A percentile compares a stretch with the other conserved stretches of the same genome.
Conservation (phyloP, 345 rosid genomes). For the Populus nigra region DNA sequence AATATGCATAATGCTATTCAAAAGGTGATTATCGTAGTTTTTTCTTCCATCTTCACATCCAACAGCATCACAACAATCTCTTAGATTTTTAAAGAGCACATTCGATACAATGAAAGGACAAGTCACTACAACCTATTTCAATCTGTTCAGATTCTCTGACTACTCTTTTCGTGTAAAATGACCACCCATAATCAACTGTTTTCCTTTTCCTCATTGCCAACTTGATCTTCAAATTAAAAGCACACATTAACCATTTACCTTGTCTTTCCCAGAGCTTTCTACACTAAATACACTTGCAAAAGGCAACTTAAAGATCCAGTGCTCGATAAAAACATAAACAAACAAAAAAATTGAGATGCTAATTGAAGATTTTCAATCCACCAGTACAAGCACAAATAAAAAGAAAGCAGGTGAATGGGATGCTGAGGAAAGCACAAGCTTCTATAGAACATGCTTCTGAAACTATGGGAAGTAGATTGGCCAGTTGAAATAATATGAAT, state of each 20-base stretch:
- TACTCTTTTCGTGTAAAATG: too few species aligned
- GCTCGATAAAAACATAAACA: background rate
- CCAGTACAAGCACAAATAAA: background rate
- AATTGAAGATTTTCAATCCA: background rate
- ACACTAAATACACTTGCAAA: background rate
- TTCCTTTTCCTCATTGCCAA: background rate
- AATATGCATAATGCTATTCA: too few species aligned
- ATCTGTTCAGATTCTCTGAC: too few species aligned
- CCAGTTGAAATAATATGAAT: conserved; percentile 78
- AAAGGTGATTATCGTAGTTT: background rate
- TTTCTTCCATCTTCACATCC: background rate
- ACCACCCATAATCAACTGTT: background rate
- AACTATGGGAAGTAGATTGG: conserved; percentile 71
- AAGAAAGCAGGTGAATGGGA: background rate
- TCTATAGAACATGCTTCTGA: background rate
- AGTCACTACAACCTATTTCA: too few species aligned
- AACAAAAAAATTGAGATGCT: background rate
- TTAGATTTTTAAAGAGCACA: background rate
- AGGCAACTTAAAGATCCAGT: background rate
- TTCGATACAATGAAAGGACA: too few species aligned
- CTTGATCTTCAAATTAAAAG: background rate
- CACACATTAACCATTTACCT: background rate
- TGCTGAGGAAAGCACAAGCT: background rate
- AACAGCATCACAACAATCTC: background rate
- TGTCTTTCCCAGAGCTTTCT: background rate